Conservation (phyloP, 345 rosid species). For the Lagerstroemia speciosa region DNA sequence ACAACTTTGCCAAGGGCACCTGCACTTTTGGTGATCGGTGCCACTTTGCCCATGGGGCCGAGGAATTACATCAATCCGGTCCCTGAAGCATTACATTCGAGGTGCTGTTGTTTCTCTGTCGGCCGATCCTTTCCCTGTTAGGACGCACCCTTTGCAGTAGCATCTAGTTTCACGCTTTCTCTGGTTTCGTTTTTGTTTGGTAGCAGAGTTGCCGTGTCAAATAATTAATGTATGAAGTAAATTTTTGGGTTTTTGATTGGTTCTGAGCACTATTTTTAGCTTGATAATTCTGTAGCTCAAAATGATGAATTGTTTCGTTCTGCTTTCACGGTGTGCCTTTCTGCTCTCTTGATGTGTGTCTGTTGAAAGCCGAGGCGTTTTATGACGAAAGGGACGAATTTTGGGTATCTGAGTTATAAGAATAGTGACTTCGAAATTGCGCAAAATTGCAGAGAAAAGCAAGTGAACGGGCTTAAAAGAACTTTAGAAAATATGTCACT, state of each 20-base stretch:
- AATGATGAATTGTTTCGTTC: background rate
- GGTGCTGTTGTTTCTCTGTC: background rate
- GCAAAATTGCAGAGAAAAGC: background rate
- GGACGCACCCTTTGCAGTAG: background rate
- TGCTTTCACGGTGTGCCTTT: too few relatives aligned
- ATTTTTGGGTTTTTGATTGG: background rate
- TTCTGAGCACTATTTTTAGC: background rate
- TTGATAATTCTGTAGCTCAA: background rate
- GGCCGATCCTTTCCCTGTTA: background rate
- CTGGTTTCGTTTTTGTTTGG: background rate
- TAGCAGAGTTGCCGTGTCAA: background rate
- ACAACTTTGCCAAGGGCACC: slow-evolving; percentile 58
- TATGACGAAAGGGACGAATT: background rate
- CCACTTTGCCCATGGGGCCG: slow-evolving; percentile 85
- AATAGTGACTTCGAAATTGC: too few relatives aligned
- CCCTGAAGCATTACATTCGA: slow-evolving; percentile 13
- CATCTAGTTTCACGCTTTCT: background rate
- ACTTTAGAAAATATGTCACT: too few relatives aligned
- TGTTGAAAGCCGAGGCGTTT: background rate
- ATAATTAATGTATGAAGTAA: background rate
- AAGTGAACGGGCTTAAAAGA: too few relatives aligned
- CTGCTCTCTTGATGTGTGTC: background rate
- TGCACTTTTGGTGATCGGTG: slow-evolving; percentile 86
- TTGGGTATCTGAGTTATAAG: too few relatives aligned
- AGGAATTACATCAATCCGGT: slow-evolving; percentile 50